phyloP scores from a whole-genome alignment of 768 basidiomycete species.

The Suillus decipiens region DNA sequence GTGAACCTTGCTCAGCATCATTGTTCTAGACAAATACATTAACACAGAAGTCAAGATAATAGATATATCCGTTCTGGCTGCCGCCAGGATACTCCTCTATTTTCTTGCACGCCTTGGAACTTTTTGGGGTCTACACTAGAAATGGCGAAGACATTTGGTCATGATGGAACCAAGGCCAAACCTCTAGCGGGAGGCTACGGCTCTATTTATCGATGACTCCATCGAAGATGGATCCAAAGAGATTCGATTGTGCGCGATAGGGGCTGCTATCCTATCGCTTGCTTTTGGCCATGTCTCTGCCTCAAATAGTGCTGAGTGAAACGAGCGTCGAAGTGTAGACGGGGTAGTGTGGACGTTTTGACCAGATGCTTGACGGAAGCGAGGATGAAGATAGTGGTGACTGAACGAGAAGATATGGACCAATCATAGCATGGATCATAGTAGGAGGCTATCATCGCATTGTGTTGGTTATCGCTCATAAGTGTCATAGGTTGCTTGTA shows the following conservation, averaged over 20 bases:
- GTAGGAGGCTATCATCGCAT: not conserved
- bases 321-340: conserved; percentile 64
- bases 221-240: conserved; percentile 79
- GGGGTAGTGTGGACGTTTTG: conserved; percentile 73
- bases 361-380: conserved; percentile 77
- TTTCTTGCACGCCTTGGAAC: not conserved
- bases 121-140: too few species aligned
- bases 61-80: too few species aligned
- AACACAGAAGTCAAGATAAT: not conserved
- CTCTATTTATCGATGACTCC: conserved; percentile 25
- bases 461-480: not conserved
- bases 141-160: too few species aligned
- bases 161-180: too few species aligned
- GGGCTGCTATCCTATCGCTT: conserved; percentile 82
- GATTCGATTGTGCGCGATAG: conserved; percentile 79
- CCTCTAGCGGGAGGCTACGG: too few species aligned
- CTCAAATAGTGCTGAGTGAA: conserved; percentile 71
- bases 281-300: conserved; percentile 68
- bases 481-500: not conserved
- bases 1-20: not conserved
- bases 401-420: conserved; percentile 46
- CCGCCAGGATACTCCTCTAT: not conserved
- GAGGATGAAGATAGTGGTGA: conserved; percentile 69
- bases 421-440: conserved; percentile 14
- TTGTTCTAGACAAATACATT: too few species aligned